Evolutionary conservation across 2,329 filamentous ascomycete species (phyloP), one percentile per base, ranked within the genome.

Genomic region (Hymenoscyphus scutula): DNA sequence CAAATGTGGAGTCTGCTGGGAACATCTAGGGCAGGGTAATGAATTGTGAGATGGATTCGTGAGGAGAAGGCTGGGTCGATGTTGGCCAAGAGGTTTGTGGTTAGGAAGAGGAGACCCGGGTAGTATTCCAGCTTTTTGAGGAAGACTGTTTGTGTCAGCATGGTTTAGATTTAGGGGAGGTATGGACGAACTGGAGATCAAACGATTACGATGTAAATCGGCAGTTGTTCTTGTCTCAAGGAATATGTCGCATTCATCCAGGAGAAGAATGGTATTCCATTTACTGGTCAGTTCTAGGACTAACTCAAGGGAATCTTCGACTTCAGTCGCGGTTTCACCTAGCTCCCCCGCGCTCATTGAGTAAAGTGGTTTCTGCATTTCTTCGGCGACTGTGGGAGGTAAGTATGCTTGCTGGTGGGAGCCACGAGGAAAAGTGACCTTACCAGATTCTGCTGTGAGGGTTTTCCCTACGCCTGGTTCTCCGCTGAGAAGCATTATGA

Each of bases 201-300:
- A 70, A 59, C 71, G 72, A 70, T 80, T 80, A 56, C 76, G 72
- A 62, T 73, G 67, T 15, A 77, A 66, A 64, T 76, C 74, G 60
- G 72, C 65, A n/a, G 69, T 67, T 1, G 60, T 65, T 11, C 66
- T 62, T 7, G 56, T 64, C 48, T 72, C 69, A 1, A 75, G 67
- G 75, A 87, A 87, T 8, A 87, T 81, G 68, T 88, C 86, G 23
- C 84, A 87, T 76, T 91, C 89, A 70, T 92, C 89, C 1, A 91
- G 82, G 5, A 92, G 80, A 1, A 91, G 78, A 1, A 92, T 84
- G 0, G 87, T 88, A 56, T 87, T 85, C 89, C 89, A 91, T 0
- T 81, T 82, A 67, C 89, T 86, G 1, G 89, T 88, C 62, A 92
- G 87, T 71, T 90, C 87, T 63, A 93, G 81, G 62, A 89, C 88